phyloP scores from a whole-genome alignment of 331 rosid species.

The Stylosanthes scabra region DNA sequence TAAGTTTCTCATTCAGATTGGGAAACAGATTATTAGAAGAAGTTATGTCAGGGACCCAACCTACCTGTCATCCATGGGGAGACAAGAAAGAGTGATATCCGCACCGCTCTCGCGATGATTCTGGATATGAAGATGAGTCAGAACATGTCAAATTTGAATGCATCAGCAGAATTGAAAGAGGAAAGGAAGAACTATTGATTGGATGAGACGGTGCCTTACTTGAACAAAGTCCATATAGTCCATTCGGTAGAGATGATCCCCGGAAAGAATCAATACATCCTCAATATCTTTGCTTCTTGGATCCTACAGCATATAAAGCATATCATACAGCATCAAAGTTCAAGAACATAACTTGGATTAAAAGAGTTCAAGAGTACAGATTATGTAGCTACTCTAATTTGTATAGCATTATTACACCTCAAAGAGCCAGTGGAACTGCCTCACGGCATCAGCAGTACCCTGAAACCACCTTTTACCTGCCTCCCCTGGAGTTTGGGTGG shows the following conservation, averaged over 20 bases:
- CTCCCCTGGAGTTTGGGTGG: constrained; percentile 97
- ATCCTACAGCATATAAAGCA: constrained; percentile 44
- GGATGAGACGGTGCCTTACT: constrained; percentile 36
- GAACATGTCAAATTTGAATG: constrained; percentile 37
- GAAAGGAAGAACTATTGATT: constrained; percentile 22
- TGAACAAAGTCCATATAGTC: constrained; percentile 84
- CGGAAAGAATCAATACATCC: constrained; percentile 58
- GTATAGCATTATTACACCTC: constrained; percentile 53
- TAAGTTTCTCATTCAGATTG: no score
- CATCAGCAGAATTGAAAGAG: constrained; percentile 29
- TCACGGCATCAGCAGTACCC: constrained; percentile 98
- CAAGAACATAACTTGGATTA: no score
- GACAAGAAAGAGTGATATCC: constrained; percentile 80
- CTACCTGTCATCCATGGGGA: constrained; percentile 91
- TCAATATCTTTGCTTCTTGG: constrained; percentile 56
- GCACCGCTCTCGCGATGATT: constrained; percentile 86
- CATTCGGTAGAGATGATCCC: constrained; percentile 82
- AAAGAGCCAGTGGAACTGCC: constrained; percentile 97
- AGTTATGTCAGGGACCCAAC: constrained; percentile 21
- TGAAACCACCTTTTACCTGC: constrained; percentile 88
- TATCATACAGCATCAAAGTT: neutral
- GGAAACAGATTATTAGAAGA: neutral
- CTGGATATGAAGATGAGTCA: constrained; percentile 51
- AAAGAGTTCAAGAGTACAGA: no score
- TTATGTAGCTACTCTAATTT: constrained; percentile 3